phyloP scores from a whole-genome alignment of 768 basidiomycete genomes.

The Termitomyces sp. region DNA sequence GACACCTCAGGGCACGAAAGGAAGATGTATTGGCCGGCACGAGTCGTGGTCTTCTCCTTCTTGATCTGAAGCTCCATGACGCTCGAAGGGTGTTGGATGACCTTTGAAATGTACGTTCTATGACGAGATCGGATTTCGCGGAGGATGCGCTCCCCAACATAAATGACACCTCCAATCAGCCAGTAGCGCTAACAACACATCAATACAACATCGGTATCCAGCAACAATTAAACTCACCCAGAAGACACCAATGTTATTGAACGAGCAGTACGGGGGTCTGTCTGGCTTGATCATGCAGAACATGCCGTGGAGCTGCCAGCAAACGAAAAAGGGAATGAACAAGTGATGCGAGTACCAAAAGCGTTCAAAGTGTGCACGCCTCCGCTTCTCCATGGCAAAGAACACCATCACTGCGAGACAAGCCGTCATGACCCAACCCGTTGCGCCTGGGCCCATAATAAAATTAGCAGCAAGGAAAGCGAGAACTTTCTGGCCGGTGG shows the following conservation, averaged over 20 bases:
- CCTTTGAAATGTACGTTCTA: conserved; percentile 89
- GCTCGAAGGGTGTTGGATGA: conserved; percentile 92
- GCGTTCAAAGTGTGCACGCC: conserved; percentile 76
- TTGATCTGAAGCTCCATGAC: conserved; percentile 97
- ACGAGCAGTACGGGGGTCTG: conserved; percentile 83
- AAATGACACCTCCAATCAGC: conserved; percentile 84
- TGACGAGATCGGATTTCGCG: conserved; percentile 92
- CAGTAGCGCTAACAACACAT: conserved; percentile 72
- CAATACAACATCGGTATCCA: not conserved
- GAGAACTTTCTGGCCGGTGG: conserved; percentile 50
- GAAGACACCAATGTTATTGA: conserved; percentile 86
- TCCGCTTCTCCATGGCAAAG: conserved; percentile 81
- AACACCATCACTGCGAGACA: conserved; percentile 77
- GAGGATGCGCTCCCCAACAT: conserved; percentile 84
- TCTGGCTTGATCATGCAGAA: conserved; percentile 97
- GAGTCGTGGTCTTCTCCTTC: conserved; percentile 83
- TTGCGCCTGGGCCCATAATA: conserved; percentile 74
- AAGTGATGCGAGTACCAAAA: conserved; percentile 92
- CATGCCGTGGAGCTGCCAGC: conserved; percentile 95
- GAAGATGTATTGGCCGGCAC: conserved; percentile 94
- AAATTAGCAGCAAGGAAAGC: conserved; percentile 84
- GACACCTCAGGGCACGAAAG: conserved; percentile 87
- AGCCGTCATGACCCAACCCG: conserved; percentile 87
- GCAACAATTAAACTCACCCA: conserved; percentile 59
- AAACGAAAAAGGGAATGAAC: conserved; percentile 89